Evolutionary conservation across 1,284 basidiomycete species (phyloP), one percentile per base, ranked within the genome.

Genomic region (Pterulicium gracile): DNA sequence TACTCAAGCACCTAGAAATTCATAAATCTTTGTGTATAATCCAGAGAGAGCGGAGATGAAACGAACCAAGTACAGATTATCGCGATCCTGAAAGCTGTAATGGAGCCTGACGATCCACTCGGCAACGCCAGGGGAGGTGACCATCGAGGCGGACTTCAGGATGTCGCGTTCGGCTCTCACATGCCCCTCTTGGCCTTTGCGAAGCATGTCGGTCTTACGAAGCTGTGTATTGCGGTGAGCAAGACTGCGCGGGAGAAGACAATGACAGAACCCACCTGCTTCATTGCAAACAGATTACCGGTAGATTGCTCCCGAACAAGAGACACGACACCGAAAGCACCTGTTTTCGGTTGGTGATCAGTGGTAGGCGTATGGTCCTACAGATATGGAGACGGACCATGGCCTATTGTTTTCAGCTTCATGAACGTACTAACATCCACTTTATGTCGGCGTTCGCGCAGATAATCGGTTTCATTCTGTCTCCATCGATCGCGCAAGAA

Each of bases 151-250:
- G 27, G 84, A 81, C 64, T 86, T 88, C 54, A 94, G 77, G 46
- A 94, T 70, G 56, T 95, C 90, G 57, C 91, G 77, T 61, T 95
- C 90, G 24, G 92, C 91, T 24, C 90, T 80, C 54, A 94, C 86
- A 61, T 94, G 92, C 2, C 93, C 94, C 69, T 98, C 94, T 65
- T 98, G 95, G n/a, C 90, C 92, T 67, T 95, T 95, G 43, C 89
- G 82, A 55, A 98, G 74, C 92, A 98, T 97, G 62, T 97, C 94
- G 49, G 82, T 82, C 69, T 98, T 98, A 47, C 93, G 80, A 57
- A 96, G 72, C 88, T 93, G 59, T 47, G 47, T 54, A 49, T 52
- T 51, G 44, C 49, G 46, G 57, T 47, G 50, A 46, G 48, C 34
- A 46, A n/a, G n/a, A n/a, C n/a, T n/a, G n/a, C n/a, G n/a, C 46